phyloP scores from a whole-genome alignment of 305 asterid species.

The Euphrasia arctica region DNA sequence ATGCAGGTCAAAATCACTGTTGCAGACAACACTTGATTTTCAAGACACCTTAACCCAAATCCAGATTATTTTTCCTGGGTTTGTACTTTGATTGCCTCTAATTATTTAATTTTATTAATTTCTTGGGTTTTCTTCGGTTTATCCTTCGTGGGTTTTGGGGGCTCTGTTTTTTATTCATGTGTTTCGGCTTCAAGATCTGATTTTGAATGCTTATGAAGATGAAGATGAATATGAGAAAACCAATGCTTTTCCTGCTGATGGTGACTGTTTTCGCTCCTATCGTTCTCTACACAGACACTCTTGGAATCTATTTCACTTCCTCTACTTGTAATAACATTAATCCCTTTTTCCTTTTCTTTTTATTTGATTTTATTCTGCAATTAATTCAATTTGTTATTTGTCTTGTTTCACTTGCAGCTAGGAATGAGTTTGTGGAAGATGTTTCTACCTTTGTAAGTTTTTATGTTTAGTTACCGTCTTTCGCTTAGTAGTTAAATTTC shows the following conservation, averaged over 20 bases:
- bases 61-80: conserved; percentile 5
- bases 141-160: too few species aligned
- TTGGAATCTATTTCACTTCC: conserved; percentile 48
- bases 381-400: conserved; percentile 7
- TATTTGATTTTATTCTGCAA: neutral
- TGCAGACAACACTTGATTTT: conserved; percentile 11
- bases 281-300: conserved; percentile 67
- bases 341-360: neutral
- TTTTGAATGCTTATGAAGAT: conserved; percentile 14
- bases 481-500: neutral
- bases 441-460: conserved; percentile 69
- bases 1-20: neutral
- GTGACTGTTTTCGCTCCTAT: conserved; percentile 75
- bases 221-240: conserved; percentile 58
- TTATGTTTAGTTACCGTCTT: neutral
- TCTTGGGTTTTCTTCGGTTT: too few species aligned
- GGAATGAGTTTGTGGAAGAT: conserved; percentile 57
- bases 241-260: conserved; percentile 55
- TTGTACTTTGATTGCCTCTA: conserved; percentile 6
- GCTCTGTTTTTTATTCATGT: conserved; percentile 8
- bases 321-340: conserved; percentile 39
- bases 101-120: neutral
- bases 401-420: conserved; percentile 44
- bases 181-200: conserved; percentile 18
- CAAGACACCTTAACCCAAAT: conserved; percentile 14